Conservation (phyloP, 2,329 filamentous ascomycete species). For the Sporothrix brasiliensis region DNA sequence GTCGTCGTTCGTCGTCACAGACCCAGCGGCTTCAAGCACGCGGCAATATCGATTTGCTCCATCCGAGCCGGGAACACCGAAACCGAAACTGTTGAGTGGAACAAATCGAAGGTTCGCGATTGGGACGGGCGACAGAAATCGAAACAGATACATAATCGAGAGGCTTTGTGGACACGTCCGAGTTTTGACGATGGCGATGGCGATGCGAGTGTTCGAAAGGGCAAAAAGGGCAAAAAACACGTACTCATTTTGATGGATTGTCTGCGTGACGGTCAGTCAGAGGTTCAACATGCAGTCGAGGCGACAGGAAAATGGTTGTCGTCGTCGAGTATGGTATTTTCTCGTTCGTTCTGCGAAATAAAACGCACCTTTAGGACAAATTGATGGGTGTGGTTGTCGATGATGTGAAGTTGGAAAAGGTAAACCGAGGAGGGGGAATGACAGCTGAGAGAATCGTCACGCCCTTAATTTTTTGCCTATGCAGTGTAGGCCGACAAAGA, state of each 20-base stretch:
- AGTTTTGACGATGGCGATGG: not conserved
- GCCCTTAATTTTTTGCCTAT: constrained; percentile 30
- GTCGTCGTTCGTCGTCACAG: not conserved
- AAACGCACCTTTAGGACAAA: constrained; percentile 35
- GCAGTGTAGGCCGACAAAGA: constrained; percentile 10
- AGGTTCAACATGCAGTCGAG: constrained; percentile 1
- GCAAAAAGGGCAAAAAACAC: constrained; percentile 40
- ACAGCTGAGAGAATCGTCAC: constrained; percentile 28
- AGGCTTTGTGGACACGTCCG: not conserved
- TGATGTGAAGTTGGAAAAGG: constrained; percentile 23
- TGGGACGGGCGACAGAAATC: not conserved
- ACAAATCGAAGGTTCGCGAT: not conserved
- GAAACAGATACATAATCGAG: constrained; percentile 1
- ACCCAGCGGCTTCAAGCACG: not conserved
- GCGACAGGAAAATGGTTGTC: not conserved
- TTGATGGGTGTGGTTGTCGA: constrained; percentile 32
- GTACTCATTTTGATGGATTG: constrained; percentile 60
- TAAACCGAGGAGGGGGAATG: constrained; percentile 21
- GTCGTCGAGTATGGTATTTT: constrained; percentile 7
- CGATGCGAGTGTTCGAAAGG: not conserved
- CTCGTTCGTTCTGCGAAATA: not conserved
- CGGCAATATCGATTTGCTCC: not conserved
- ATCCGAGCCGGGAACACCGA: not conserved
- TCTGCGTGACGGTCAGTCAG: constrained; percentile 36
- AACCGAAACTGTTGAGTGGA: not conserved